Evolutionary conservation across 2,329 filamentous ascomycete species (phyloP).

Genomic region (Teratosphaeria destructans): DNA sequence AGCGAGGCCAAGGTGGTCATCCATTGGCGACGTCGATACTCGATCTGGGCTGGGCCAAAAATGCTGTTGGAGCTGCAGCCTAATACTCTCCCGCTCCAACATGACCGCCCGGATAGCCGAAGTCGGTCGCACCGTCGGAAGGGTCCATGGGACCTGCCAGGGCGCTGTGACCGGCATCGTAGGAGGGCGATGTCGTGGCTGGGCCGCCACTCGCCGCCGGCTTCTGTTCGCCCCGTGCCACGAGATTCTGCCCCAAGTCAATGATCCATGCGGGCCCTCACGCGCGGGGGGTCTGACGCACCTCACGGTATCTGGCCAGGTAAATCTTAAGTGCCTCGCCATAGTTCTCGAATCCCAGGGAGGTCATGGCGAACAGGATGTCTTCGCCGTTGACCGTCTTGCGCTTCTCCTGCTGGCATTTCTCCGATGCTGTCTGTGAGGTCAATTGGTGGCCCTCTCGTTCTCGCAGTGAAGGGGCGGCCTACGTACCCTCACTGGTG

Average conservation of each 20-base stretch:
- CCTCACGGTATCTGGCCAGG: conserved; percentile 92
- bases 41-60: neutral
- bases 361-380: conserved; percentile 98
- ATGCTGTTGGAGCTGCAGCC: neutral
- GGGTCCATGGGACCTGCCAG: conserved; percentile 34
- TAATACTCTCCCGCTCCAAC: conserved; percentile 4
- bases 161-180: conserved; percentile 30
- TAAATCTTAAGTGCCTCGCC: conserved; percentile 97
- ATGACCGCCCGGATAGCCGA: conserved; percentile 15
- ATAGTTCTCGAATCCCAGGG: conserved; percentile 97
- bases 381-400: conserved; percentile 99
- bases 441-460: conserved; percentile 1
- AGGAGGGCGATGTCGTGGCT: conserved; percentile 20
- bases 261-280: conserved; percentile 11
- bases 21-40: neutral
- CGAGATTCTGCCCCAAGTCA: conserved; percentile 55
- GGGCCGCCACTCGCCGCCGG: conserved; percentile 30
- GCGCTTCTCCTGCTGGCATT: conserved; percentile 97
- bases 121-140: conserved; percentile 32
- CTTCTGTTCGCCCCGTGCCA: conserved; percentile 58
- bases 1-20: neutral
- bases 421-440: conserved; percentile 68
- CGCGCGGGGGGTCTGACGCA: conserved; percentile 44
- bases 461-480: no score
- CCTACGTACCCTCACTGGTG: conserved; percentile 80